These are phyloP conservation scores for Mycena albidolilacea DNA, from an alignment of 768 basidiomycete genomes.

Conservation along the genomic window DNA sequence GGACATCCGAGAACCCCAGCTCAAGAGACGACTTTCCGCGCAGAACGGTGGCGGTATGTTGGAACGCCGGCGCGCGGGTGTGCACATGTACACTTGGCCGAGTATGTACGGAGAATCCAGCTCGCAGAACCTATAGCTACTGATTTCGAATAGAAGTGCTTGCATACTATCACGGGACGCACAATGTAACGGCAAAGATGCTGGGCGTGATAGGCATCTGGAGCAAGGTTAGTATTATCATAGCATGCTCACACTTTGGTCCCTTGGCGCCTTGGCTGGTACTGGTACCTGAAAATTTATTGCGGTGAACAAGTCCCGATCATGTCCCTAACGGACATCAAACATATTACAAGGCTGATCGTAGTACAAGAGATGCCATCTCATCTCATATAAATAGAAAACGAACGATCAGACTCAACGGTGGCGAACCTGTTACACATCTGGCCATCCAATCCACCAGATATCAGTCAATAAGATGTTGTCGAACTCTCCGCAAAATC, in stretches of 20 bases:
- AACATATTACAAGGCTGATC: constrained; percentile 6
- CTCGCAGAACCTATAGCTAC: background rate
- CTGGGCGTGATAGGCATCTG: too few species aligned
- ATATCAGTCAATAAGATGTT: constrained; percentile 22
- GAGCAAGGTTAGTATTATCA: background rate
- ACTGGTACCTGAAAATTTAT: background rate
- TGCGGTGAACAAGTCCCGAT: too few species aligned
- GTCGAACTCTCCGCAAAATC: constrained; percentile 25
- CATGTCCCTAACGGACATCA: background rate
- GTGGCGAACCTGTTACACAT: constrained; percentile 12
- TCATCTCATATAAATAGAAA: constrained; percentile 3
- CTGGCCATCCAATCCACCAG: constrained; percentile 2
- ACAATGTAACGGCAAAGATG: background rate
- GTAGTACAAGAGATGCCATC: background rate
- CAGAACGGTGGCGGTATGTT: background rate
- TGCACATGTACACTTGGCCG: background rate
- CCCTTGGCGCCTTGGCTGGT: background rate
- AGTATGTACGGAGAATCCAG: background rate
- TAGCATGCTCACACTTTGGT: background rate
- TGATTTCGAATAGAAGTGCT: background rate
- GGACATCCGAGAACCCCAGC: too few species aligned
- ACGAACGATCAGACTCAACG: background rate
- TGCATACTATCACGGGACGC: background rate
- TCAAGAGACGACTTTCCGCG: too few species aligned
- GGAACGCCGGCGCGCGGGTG: background rate